Conservation (phyloP, 1,139 yeast genomes). For the Debaryomyces coudertii region DNA sequence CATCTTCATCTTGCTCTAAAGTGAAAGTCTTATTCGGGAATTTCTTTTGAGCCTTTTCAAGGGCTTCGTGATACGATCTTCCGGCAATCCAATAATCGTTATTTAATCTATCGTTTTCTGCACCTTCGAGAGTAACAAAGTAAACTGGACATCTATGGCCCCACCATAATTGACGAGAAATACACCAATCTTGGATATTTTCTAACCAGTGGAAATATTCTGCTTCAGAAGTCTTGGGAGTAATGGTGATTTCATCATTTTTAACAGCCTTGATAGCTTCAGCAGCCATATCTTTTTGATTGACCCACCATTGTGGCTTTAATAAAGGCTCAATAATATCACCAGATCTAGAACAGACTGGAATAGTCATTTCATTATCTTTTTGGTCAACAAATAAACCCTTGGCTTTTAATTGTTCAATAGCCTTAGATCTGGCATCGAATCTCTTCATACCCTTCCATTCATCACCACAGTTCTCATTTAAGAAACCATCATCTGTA, state of each 20-base stretch:
- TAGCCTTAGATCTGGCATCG: constrained; percentile 86
- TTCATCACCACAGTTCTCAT: constrained; percentile 87
- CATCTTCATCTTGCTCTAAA: constrained; percentile 95
- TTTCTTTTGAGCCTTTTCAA: constrained; percentile 71
- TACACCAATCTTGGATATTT: constrained; percentile 99
- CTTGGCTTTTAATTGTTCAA: constrained; percentile 74
- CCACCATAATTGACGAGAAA: constrained; percentile 99
- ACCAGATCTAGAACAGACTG: constrained; percentile 93
- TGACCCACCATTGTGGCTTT: constrained; percentile 99
- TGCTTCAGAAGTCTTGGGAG: constrained; percentile 87
- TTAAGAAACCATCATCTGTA: constrained; percentile 86
- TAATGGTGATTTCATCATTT: constrained; percentile 76
- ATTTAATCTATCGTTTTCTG: constrained; percentile 59
- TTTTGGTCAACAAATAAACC: constrained; percentile 81
- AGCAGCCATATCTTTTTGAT: constrained; percentile 86
- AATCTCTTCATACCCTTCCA: constrained; percentile 92
- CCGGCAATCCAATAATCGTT: constrained; percentile 92
- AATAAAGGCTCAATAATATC: constrained; percentile 94
- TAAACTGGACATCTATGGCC: constrained; percentile 99
- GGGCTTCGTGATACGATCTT: constrained; percentile 79
- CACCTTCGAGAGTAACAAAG: constrained; percentile 80
- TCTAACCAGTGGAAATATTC: constrained; percentile 97
- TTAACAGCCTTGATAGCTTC: constrained; percentile 87
- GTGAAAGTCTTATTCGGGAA: constrained; percentile 73
- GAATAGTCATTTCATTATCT: constrained; percentile 95